Base-by-base conservation (phyloP, 2,329 filamentous ascomycete species). In the Colletotrichum lentis region DNA sequence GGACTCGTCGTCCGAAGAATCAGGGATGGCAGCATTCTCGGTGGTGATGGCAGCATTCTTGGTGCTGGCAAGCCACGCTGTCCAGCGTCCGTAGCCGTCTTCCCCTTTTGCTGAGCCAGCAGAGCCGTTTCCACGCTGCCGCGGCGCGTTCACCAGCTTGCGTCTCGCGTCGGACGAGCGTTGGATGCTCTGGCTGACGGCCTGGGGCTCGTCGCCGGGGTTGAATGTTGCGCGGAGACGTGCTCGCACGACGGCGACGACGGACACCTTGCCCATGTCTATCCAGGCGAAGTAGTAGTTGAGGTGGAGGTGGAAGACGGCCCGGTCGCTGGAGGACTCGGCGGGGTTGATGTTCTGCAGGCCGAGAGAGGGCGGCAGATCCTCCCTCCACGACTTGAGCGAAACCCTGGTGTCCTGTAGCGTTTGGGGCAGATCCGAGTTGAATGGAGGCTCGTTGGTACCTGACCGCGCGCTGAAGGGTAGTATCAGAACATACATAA, bases 251-350 rank as follows among this genome's bases (percentile, higher is more conserved):
- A 77, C 72, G 5, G 76, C 76, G 0, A 79, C 75, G 2, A 79
- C 72, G 2, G 76, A 73, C 3, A 77, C 74, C 61, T 78, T 79
- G 7, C 77, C 76, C 65, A 78, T 76, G 5, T 76, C 74, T 22
- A 79, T 79, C 74, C 76, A 77, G 12, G 76, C 73, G 54, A 76
- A 79, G 62, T 79, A 75, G 62, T 79, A 79, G 67, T 79, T 79
- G 1, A 79, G 68, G 55, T 77, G 76, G 1, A 79, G 73, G 54
- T 79, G 77, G 47, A 78, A 74, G 2, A 76, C 75, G 1, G 76
- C 74, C 7, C 77, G 74, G 44, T 78, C 79, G 37, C 62, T 70
- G 1, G 74, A 72, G 5, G 74, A 73, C 18, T 65, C 71, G 0
- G 77, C n/a, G n/a, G n/a, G 74, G 24, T 73, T 56, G 20, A 78